Evolutionary conservation across 441 rosid genomes (phyloP).

Genomic region (Brassica balearica): DNA sequence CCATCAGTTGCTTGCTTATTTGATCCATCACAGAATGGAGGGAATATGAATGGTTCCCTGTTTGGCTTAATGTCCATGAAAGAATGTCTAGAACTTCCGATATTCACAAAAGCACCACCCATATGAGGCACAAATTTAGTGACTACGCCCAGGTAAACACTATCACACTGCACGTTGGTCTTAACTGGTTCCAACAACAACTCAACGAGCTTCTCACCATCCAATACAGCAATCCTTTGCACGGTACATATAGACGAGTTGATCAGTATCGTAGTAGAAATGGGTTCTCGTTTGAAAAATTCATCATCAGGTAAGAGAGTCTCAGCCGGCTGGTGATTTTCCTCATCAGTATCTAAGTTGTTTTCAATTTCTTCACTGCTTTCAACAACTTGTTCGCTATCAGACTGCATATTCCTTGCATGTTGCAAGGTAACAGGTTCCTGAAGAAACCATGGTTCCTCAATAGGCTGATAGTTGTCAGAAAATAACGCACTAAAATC

Average conservation of each 20-base stretch:
- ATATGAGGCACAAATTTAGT: slow-evolving; percentile 88
- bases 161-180: slow-evolving; percentile 86
- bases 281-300: slow-evolving; percentile 53
- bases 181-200: slow-evolving; percentile 92
- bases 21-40: slow-evolving; percentile 70
- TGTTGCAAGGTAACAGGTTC: slow-evolving; percentile 44
- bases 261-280: slow-evolving; percentile 72
- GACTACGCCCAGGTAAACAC: slow-evolving; percentile 85
- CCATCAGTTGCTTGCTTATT: slow-evolving; percentile 55
- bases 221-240: slow-evolving; percentile 97
- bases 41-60: slow-evolving; percentile 86
- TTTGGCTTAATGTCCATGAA: slow-evolving; percentile 81
- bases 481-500: slow-evolving; percentile 42
- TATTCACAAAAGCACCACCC: slow-evolving; percentile 98
- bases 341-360: slow-evolving; percentile 42
- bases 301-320: slow-evolving; percentile 56
- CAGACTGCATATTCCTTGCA: slow-evolving; percentile 45
- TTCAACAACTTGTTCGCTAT: slow-evolving; percentile 41
- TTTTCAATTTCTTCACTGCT: slow-evolving; percentile 41
- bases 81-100: slow-evolving; percentile 80
- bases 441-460: slow-evolving; percentile 89
- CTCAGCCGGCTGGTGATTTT: slow-evolving; percentile 51
- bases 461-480: slow-evolving; percentile 74
- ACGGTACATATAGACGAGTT: slow-evolving; percentile 91
- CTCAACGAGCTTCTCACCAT: slow-evolving; percentile 89